These are phyloP conservation scores for Ogataea allantospora DNA, from an alignment of 805 yeast species.

Conservation along the genomic window DNA sequence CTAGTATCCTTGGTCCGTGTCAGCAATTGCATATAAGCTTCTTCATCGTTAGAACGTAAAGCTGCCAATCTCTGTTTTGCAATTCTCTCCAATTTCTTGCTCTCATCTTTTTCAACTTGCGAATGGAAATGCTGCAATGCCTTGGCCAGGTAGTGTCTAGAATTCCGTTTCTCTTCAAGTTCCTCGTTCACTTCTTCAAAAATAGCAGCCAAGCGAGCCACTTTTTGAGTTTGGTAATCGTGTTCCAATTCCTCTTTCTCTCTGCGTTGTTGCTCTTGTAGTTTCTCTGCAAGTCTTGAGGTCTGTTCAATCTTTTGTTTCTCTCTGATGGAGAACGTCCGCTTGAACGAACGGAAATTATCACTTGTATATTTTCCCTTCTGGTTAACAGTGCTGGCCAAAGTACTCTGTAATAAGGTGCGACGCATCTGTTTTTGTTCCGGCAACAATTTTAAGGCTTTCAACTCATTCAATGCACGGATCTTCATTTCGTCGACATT, in stretches of 20 bases:
- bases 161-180: conserved; percentile 31
- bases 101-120: conserved; percentile 69
- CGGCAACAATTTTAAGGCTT: conserved; percentile 60
- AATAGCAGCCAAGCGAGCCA: conserved; percentile 37
- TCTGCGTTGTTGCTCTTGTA: conserved; percentile 66
- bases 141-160: conserved; percentile 33
- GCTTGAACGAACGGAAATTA: conserved; percentile 61
- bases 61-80: conserved; percentile 90
- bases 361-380: conserved; percentile 48
- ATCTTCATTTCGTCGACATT: conserved; percentile 58
- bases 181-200: conserved; percentile 32
- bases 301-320: conserved; percentile 74
- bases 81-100: conserved; percentile 68
- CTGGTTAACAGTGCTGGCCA: conserved; percentile 45
- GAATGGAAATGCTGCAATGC: conserved; percentile 49
- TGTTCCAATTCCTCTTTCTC: conserved; percentile 56
- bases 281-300: conserved; percentile 69
- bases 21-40: conserved; percentile 76
- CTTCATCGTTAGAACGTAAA: conserved; percentile 83
- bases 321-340: conserved; percentile 65
- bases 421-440: conserved; percentile 72
- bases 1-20: conserved; percentile 87
- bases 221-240: conserved; percentile 48
- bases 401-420: conserved; percentile 42
- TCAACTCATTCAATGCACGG: conserved; percentile 68